phyloP scores from a whole-genome alignment of 2,329 filamentous ascomycete species.

The Xylariaceae sp. region DNA sequence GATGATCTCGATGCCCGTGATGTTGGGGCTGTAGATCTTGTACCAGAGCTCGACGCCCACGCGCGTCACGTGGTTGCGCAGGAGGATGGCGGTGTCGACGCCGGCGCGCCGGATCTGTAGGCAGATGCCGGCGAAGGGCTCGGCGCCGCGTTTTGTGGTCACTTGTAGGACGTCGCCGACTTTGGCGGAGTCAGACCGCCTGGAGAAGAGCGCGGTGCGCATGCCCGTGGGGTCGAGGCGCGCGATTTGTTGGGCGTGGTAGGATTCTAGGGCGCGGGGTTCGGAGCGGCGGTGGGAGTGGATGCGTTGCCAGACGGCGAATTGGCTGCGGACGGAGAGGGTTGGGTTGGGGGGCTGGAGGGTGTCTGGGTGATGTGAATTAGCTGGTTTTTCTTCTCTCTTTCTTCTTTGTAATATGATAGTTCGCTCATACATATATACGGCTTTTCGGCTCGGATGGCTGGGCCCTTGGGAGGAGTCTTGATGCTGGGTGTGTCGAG shows the following conservation, averaged over 20 bases:
- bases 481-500: constrained; percentile 1
- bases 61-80: constrained; percentile 81
- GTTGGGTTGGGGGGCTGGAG: constrained; percentile 1
- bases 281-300: constrained; percentile 52
- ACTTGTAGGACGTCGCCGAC: constrained; percentile 90
- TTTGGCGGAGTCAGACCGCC: constrained; percentile 73
- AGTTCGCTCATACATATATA: too few species aligned
- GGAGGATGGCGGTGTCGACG: constrained; percentile 80
- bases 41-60: constrained; percentile 96
- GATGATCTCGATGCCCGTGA: constrained; percentile 89
- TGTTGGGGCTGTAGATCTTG: constrained; percentile 88
- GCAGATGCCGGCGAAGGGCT: constrained; percentile 86
- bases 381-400: not conserved
- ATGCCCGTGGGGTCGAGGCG: constrained; percentile 81
- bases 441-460: constrained; percentile 20
- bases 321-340: constrained; percentile 36
- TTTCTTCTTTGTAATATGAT: too few species aligned
- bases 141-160: constrained; percentile 70
- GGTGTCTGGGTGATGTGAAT: constrained; percentile 5
- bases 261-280: constrained; percentile 63
- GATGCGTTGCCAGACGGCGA: constrained; percentile 53
- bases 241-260: constrained; percentile 66
- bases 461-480: constrained; percentile 15
- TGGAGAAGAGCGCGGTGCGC: constrained; percentile 76
- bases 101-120: constrained; percentile 84